Base-by-base conservation (phyloP, 2,329 filamentous ascomycete species). In the Paramyrothecium roridum region DNA sequence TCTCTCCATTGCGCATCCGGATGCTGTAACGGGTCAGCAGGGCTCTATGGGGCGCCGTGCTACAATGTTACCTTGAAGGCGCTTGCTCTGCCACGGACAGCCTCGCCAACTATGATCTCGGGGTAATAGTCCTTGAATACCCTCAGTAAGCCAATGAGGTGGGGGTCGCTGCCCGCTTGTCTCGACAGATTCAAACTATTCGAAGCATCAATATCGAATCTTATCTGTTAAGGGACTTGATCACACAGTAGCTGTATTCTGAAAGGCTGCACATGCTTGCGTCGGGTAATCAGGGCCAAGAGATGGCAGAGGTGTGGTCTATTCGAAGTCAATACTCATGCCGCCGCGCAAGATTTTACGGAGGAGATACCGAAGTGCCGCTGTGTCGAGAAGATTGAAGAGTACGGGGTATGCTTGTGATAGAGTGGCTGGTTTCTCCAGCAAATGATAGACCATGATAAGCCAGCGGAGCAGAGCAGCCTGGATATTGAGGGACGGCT, bases 41-140 rank as follows among this genome's bases (percentile, higher is more conserved):
- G 60, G 47, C 17, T 45, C 22, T 11, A 26, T n/a, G 19, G 3
- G 12, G 19, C 7, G 8, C 46, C 45, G 43, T 17, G 21, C 17
- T 23, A 6, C 19, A 22, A 4, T 20, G 62, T 37, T 67, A 83
- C 81, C 70, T 83, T 86, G 69, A 88, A 88, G 1, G 83, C 78
- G 3, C 83, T 81, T 1, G 84, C 84, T 56, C 81, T 80, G 40
- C 84, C 84, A 53, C 78, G 77, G 30, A 84, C 81, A 3, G 83
- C 77, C 59, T 88, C 87, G 21, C 88, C 89, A 16, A 93, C 82
- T 56, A 96, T 90, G 54, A 96, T 90, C 68, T 96, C 91, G 0
- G 91, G 91, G 65, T 93, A 96, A 70, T 93, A 96, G 68, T 93
- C 91, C 67, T 95, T 95, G 75, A 88, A 96, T n/a, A 93, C 85